phyloP scores from a whole-genome alignment of 441 rosid species.

The Kokia cookei region DNA sequence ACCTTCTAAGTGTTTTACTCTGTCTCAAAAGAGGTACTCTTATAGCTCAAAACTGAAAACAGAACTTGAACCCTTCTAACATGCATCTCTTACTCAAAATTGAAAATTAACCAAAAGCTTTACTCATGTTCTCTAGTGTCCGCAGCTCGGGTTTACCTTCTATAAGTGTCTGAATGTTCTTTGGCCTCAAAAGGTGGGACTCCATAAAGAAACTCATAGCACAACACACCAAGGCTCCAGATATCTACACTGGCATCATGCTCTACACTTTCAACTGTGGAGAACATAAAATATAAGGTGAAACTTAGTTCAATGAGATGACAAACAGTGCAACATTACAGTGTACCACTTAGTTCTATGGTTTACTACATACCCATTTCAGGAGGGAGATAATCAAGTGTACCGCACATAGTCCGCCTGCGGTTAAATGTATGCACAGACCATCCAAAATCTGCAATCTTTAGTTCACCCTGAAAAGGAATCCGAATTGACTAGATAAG shows the following conservation, averaged over 20 bases:
- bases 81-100: background rate
- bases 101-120: background rate
- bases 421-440: slow-evolving; percentile 97
- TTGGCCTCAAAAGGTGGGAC: slow-evolving; percentile 92
- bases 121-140: background rate
- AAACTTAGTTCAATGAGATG: background rate
- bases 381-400: slow-evolving; percentile 94
- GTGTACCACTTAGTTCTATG: background rate
- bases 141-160: background rate
- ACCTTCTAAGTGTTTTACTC: slow-evolving; percentile 50
- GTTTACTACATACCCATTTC: slow-evolving; percentile 71
- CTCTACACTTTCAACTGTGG: slow-evolving; percentile 84
- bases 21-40: slow-evolving; percentile 93
- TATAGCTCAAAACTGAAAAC: slow-evolving; percentile 53
- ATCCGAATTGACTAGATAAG: slow-evolving; percentile 11
- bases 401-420: slow-evolving; percentile 95
- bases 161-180: slow-evolving; percentile 82
- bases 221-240: slow-evolving; percentile 94
- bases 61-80: background rate
- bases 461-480: slow-evolving; percentile 75
- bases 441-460: slow-evolving; percentile 99
- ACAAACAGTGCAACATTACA: background rate
- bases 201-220: slow-evolving; percentile 87
- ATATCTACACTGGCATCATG: slow-evolving; percentile 95
- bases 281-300: slow-evolving; percentile 3